Conservation (phyloP, 2,329 filamentous ascomycete species). For the Monosporascus sp. region DNA sequence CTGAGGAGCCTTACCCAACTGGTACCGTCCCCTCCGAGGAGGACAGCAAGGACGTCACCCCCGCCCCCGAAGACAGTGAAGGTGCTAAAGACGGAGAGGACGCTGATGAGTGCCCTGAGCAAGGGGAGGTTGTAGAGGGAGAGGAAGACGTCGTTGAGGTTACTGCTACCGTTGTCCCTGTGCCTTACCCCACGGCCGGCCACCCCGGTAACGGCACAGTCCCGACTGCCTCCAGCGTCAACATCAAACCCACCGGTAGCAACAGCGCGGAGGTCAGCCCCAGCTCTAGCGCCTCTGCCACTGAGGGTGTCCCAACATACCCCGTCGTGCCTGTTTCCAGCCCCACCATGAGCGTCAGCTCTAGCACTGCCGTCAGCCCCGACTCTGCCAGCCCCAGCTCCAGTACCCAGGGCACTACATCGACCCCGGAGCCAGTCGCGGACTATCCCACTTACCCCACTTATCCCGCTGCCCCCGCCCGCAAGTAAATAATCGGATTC, state of each 20-base stretch:
- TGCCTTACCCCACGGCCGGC: slow-evolving; percentile 35
- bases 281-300: no score
- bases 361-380: no score
- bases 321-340: no score
- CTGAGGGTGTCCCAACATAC: no score
- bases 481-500: background rate
- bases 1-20: slow-evolving; percentile 4
- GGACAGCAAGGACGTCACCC: background rate
- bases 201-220: slow-evolving; percentile 28
- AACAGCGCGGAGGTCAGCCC: no score
- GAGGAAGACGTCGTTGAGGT: slow-evolving; percentile 22
- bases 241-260: no score
- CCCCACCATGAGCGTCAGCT: no score
- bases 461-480: background rate
- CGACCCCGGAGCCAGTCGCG: no score
- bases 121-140: slow-evolving; percentile 7
- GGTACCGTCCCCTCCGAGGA: slow-evolving; percentile 5
- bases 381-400: no score
- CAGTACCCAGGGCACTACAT: no score
- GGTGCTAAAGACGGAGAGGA: slow-evolving; percentile 19
- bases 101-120: slow-evolving; percentile 11
- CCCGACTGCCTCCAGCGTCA: slow-evolving; percentile 24
- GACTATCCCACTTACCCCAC: no score
- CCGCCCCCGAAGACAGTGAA: slow-evolving; percentile 10
- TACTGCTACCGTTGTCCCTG: slow-evolving; percentile 23